Base-by-base conservation (phyloP, 1,139 yeast genomes). In the Saccharomyces pastorianus region DNA sequence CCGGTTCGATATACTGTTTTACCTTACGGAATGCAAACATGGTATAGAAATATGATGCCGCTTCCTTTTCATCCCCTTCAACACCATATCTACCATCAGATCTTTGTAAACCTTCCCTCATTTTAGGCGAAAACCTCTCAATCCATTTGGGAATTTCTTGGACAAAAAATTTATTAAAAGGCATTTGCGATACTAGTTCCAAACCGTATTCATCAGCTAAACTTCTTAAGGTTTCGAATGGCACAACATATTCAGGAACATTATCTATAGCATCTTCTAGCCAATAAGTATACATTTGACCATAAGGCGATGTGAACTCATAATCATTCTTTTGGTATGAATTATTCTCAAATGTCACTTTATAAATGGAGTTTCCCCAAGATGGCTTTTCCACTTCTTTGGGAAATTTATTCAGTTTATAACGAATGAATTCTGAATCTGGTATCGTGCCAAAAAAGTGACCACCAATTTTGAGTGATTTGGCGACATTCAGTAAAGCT, bases 241-340 rank as follows among this genome's bases (percentile, higher is more conserved):
- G 99, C 5, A 93, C 97, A n/a, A 93, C 95, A 66, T 88, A 93
- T 67, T 93, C 99, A 0, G 98, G 98, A 7, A 93, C 97, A 64
- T 93, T 85, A 59, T 89, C 97, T 50, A 93, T 95, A 0, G 99
- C 99, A 72, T 93, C 99, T 61, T 84, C 84, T 57, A 93, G 74
- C 73, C 78, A 88, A 67, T 88, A 93, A 52, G 81, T 81, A 69
- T 93, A 93, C 63, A 82, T 78, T 69, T 90, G 88, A 0, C 99
- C 99, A 68, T 76, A 91, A 0, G 95, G 88, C 0, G 85, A 81
- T 17, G 83, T 75, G 65, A 89, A 89, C 49, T 71, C 76, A 2
- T 93, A 91, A 60, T 82, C 85, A 52, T 73, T 75, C 8, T 96
- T 93, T 23, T 60, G 58, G 49, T 67, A 69, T 0, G 93, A 93